phyloP scores from a whole-genome alignment of 1,284 basidiomycete genomes.

The Puccinia novopanici region DNA sequence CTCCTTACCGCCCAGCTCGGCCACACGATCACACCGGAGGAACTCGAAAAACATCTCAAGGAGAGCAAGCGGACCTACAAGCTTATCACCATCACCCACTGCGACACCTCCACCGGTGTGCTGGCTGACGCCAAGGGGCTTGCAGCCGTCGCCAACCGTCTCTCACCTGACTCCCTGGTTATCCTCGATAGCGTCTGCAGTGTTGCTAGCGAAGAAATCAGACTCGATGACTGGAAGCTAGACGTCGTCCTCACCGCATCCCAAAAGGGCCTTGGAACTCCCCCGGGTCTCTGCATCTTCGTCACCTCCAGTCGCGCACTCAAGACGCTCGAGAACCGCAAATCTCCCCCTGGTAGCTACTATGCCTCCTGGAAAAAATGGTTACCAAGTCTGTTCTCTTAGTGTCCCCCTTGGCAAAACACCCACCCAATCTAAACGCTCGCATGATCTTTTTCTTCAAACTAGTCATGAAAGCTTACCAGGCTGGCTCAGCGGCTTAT shows the following conservation, averaged over 20 bases:
- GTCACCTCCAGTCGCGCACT: slow-evolving; percentile 80
- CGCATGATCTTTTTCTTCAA: slow-evolving; percentile 1
- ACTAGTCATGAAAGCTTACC: slow-evolving; percentile 86
- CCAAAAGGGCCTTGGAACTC: slow-evolving; percentile 92
- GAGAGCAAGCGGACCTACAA: slow-evolving; percentile 69
- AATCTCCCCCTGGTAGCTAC: slow-evolving; percentile 73
- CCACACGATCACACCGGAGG: slow-evolving; percentile 67
- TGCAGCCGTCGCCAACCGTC: slow-evolving; percentile 71
- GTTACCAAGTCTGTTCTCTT: slow-evolving; percentile 52
- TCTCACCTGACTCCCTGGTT: slow-evolving; percentile 83
- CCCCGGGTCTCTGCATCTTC: slow-evolving; percentile 88
- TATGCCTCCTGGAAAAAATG: slow-evolving; percentile 84
- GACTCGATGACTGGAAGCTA: slow-evolving; percentile 86
- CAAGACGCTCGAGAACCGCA: slow-evolving; percentile 71
- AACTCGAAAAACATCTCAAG: slow-evolving; percentile 73
- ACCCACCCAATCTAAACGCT: background rate
- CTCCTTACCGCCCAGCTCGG: slow-evolving; percentile 83
- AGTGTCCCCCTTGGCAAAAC: background rate
- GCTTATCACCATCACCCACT: slow-evolving; percentile 88
- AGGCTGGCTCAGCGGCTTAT: slow-evolving; percentile 72
- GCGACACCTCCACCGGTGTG: slow-evolving; percentile 67
- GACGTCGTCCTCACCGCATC: slow-evolving; percentile 87
- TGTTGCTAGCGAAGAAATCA: slow-evolving; percentile 93
- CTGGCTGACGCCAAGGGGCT: slow-evolving; percentile 81
- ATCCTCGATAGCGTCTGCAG: slow-evolving; percentile 91